A percentile compares a stretch with the other conserved stretches of the same genome.
Conservation (phyloP, 2,329 filamentous ascomycete species). For the Periconia sp. region DNA sequence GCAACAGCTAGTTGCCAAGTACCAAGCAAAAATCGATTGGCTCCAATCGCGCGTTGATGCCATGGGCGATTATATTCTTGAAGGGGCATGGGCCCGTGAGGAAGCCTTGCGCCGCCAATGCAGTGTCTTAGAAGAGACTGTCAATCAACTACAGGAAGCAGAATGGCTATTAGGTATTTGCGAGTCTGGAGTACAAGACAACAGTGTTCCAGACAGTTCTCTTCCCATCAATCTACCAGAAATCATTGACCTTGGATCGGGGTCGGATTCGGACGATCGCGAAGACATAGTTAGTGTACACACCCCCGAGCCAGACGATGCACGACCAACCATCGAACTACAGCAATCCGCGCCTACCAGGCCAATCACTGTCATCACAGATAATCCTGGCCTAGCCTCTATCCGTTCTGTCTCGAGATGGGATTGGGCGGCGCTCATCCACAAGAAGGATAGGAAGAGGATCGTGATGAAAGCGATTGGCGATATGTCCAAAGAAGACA, state of each 20-base stretch:
- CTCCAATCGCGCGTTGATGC: slow-evolving; percentile 19
- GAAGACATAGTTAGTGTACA: neutral
- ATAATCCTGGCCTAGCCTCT: slow-evolving; percentile 27
- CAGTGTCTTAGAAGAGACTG: slow-evolving; percentile 62
- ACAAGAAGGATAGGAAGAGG: slow-evolving; percentile 45
- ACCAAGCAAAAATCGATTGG: slow-evolving; percentile 16
- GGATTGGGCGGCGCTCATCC: slow-evolving; percentile 40
- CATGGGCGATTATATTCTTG: slow-evolving; percentile 20
- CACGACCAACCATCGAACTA: neutral
- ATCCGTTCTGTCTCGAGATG: slow-evolving; percentile 30
- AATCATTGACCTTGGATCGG: slow-evolving; percentile 23
- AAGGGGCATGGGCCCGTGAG: slow-evolving; percentile 53
- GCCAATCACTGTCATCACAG: neutral
- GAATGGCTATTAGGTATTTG: slow-evolving; percentile 45
- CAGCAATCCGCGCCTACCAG: neutral
- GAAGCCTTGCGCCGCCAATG: slow-evolving; percentile 59
- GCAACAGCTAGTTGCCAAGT: slow-evolving; percentile 11
- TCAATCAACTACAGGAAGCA: slow-evolving; percentile 62
- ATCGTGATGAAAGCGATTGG: slow-evolving; percentile 48
- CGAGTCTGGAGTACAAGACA: neutral
- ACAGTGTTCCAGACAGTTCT: too few species aligned
- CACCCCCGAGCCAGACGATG: neutral
- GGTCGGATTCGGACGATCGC: slow-evolving; percentile 6
- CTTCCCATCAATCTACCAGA: neutral
- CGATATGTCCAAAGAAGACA: slow-evolving; percentile 25